phyloP scores from a whole-genome alignment of 73 alveolate genomes.

The Paramecium sonneborni region DNA sequence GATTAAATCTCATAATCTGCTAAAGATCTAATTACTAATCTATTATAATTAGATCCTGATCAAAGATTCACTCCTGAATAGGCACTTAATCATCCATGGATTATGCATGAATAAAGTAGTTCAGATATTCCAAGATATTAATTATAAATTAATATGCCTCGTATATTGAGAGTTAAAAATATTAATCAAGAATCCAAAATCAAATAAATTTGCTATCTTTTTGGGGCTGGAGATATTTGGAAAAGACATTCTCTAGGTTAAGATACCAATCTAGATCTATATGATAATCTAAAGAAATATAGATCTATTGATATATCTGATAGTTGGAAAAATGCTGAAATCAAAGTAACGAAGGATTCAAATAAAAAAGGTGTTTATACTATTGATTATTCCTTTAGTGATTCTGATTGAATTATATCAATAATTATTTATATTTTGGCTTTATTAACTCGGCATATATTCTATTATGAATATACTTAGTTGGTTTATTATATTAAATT shows the following conservation, averaged over 20 bases:
- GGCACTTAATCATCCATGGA: conserved; percentile 37
- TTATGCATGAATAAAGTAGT: not conserved
- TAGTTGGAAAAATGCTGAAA: not conserved
- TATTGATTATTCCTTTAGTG: not conserved
- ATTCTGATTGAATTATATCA: conserved; percentile 36
- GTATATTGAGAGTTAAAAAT: not conserved
- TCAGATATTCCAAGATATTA: not conserved
- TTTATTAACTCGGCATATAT: not conserved
- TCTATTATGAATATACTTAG: not conserved
- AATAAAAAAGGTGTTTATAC: conserved; percentile 19
- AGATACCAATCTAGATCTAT: not conserved
- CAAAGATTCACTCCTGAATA: conserved; percentile 18
- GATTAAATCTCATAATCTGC: conserved; percentile 24
- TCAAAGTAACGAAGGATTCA: conserved; percentile 19
- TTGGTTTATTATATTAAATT: not conserved
- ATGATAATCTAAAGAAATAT: not conserved
- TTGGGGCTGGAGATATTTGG: conserved; percentile 55
- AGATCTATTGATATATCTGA: conserved; percentile 19
- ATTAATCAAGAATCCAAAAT: not conserved
- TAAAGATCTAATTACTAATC: not conserved
- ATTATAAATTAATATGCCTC: not conserved
- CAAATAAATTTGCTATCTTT: not conserved
- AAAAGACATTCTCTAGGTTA: conserved; percentile 28
- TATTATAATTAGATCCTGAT: not conserved
- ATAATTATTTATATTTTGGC: not conserved